These are phyloP conservation scores for Coemansia sp. DNA, from an alignment of 192 early-diverging fungal genomes.

Conservation along the genomic window DNA sequence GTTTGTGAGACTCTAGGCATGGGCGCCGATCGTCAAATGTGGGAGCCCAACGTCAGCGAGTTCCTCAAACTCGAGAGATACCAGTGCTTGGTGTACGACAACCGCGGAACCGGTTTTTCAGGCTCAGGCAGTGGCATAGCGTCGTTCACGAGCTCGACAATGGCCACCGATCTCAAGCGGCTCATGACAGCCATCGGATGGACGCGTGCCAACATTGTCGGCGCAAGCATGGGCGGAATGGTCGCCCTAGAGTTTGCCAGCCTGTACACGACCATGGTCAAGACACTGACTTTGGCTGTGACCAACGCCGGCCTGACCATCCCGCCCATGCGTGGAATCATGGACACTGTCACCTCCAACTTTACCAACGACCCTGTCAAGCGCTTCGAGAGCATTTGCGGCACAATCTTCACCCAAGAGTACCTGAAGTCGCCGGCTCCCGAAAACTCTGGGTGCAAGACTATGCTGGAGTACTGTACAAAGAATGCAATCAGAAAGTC, in stretches of 20 bases:
- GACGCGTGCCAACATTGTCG: constrained; percentile 72
- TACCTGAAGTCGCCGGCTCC: constrained; percentile 43
- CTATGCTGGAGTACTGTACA: constrained; percentile 44
- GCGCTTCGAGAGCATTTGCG: constrained; percentile 44
- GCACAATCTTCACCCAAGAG: constrained; percentile 37
- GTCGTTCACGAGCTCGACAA: constrained; percentile 18
- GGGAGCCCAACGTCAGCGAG: constrained; percentile 56
- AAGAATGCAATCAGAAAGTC: constrained; percentile 32
- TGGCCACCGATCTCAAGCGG: constrained; percentile 65
- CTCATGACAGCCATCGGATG: constrained; percentile 72
- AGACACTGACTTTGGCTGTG: constrained; percentile 40
- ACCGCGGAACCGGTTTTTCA: constrained; percentile 74
- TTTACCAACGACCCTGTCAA: constrained; percentile 35
- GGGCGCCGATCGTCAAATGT: constrained; percentile 56
- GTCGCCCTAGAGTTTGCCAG: constrained; percentile 72
- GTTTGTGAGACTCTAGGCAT: constrained; percentile 11
- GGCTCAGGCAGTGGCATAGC: background rate
- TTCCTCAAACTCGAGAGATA: constrained; percentile 64
- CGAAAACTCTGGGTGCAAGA: constrained; percentile 26
- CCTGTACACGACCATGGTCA: constrained; percentile 60
- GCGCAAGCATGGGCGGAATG: constrained; percentile 90
- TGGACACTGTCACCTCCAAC: constrained; percentile 31
- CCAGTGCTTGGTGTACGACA: constrained; percentile 76
- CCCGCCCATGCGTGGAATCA: constrained; percentile 40
- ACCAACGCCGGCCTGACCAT: constrained; percentile 46